Evolutionary conservation across 768 basidiomycete genomes (phyloP).

Genomic region (Mycena polygramma): DNA sequence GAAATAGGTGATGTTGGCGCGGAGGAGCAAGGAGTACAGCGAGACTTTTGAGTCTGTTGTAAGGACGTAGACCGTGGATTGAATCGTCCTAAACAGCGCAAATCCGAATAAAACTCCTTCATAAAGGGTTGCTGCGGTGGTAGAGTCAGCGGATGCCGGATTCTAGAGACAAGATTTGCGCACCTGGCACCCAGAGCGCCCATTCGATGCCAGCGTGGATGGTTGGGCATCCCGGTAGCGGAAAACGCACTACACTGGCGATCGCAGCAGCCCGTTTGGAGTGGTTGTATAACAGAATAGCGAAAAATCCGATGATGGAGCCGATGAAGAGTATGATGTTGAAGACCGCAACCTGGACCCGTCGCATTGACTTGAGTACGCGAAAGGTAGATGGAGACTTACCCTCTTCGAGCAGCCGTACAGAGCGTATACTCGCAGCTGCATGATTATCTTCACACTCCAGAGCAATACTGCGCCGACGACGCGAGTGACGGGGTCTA

Average conservation of each 20-base stretch:
- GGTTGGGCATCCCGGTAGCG: slow-evolving; percentile 37
- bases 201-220: slow-evolving; percentile 59
- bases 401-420: slow-evolving; percentile 57
- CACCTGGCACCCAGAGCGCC: slow-evolving; percentile 61
- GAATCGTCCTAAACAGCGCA: slow-evolving; percentile 51
- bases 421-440: slow-evolving; percentile 59
- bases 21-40: slow-evolving; percentile 53
- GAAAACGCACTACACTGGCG: slow-evolving; percentile 49
- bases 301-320: slow-evolving; percentile 58
- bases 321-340: slow-evolving; percentile 55
- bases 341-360: slow-evolving; percentile 51
- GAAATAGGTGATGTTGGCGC: slow-evolving; percentile 62
- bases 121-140: slow-evolving; percentile 40
- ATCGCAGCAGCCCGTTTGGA: slow-evolving; percentile 51
- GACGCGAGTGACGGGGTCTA: slow-evolving; percentile 58
- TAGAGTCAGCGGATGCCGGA: no score
- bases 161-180: no score
- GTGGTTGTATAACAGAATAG: slow-evolving; percentile 56
- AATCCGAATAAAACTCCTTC: slow-evolving; percentile 59
- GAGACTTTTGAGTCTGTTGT: slow-evolving; percentile 44
- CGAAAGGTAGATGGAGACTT: slow-evolving; percentile 6
- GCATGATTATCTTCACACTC: slow-evolving; percentile 65
- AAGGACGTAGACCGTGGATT: slow-evolving; percentile 42
- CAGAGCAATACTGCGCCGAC: slow-evolving; percentile 60
- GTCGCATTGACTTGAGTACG: neutral